These are phyloP conservation scores for Microascus cirrosus DNA, from an alignment of 2,329 filamentous ascomycete genomes.

Conservation along the genomic window DNA sequence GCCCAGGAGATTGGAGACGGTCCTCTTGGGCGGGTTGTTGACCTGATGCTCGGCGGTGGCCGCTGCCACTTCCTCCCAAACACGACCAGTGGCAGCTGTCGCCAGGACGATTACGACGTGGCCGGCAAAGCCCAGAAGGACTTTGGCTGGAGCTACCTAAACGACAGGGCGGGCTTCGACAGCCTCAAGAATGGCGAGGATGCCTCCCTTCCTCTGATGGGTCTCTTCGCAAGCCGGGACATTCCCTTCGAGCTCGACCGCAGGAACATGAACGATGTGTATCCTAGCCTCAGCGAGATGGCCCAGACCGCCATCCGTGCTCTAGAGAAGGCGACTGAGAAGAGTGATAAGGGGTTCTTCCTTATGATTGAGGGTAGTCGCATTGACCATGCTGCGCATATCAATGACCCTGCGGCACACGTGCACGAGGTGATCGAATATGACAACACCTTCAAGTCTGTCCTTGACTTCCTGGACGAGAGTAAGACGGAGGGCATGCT, in stretches of 20 bases:
- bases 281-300: slow-evolving; percentile 90
- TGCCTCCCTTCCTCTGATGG: slow-evolving; percentile 70
- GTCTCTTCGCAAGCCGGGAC: slow-evolving; percentile 71
- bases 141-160: slow-evolving; percentile 68
- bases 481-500: slow-evolving; percentile 67
- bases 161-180: slow-evolving; percentile 65
- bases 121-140: slow-evolving; percentile 61
- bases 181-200: slow-evolving; percentile 54
- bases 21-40: slow-evolving; percentile 74
- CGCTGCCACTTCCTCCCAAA: slow-evolving; percentile 90
- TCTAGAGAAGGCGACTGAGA: slow-evolving; percentile 67
- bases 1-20: slow-evolving; percentile 86
- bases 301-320: slow-evolving; percentile 68
- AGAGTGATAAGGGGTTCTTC: slow-evolving; percentile 90
- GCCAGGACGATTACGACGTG: slow-evolving; percentile 67
- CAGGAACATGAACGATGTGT: slow-evolving; percentile 62
- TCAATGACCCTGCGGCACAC: slow-evolving; percentile 73
- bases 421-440: slow-evolving; percentile 93
- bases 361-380: slow-evolving; percentile 96
- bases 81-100: slow-evolving; percentile 67
- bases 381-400: slow-evolving; percentile 89
- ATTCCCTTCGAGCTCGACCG: slow-evolving; percentile 93
- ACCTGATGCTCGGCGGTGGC: slow-evolving; percentile 87
- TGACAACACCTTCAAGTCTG: slow-evolving; percentile 72
- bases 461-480: slow-evolving; percentile 72